Evolutionary conservation across 2,329 filamentous ascomycete genomes (phyloP).

Genomic region (Penicillium decumbens): DNA sequence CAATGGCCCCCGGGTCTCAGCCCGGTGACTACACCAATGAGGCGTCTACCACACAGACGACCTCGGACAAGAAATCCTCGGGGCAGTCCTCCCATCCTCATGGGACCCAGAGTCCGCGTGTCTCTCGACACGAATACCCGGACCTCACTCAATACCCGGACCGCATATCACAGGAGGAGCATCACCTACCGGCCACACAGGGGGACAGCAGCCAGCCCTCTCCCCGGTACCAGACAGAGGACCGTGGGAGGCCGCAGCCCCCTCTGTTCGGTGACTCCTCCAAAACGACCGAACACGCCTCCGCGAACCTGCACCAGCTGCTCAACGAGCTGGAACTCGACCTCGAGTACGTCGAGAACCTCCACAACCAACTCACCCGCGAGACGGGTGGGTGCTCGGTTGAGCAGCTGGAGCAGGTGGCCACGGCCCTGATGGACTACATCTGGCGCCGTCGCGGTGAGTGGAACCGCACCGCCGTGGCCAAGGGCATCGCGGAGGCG

Average conservation of each 20-base stretch:
- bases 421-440: constrained; percentile 81
- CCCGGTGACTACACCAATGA: constrained; percentile 69
- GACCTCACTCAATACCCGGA: constrained; percentile 50
- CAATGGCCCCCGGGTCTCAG: constrained; percentile 56
- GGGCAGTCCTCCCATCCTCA: constrained; percentile 65
- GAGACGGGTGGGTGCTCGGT: constrained; percentile 74
- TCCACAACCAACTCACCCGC: constrained; percentile 61
- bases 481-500: constrained; percentile 57
- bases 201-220: constrained; percentile 37
- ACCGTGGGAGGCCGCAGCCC: constrained; percentile 28
- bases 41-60: constrained; percentile 81
- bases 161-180: constrained; percentile 53
- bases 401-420: constrained; percentile 92
- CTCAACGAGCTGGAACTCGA: constrained; percentile 43
- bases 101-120: constrained; percentile 62
- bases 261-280: constrained; percentile 38
- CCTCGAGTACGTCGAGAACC: constrained; percentile 49
- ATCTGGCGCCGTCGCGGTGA: constrained; percentile 76
- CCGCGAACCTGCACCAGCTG: constrained; percentile 31
- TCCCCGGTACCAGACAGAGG: constrained; percentile 29
- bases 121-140: constrained; percentile 45
- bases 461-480: constrained; percentile 76
- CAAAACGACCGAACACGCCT: constrained; percentile 22
- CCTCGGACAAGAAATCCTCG: constrained; percentile 75
- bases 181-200: constrained; percentile 59